Base-by-base conservation (phyloP, 768 basidiomycete species). In the Tricholoma hemisulphureum region DNA sequence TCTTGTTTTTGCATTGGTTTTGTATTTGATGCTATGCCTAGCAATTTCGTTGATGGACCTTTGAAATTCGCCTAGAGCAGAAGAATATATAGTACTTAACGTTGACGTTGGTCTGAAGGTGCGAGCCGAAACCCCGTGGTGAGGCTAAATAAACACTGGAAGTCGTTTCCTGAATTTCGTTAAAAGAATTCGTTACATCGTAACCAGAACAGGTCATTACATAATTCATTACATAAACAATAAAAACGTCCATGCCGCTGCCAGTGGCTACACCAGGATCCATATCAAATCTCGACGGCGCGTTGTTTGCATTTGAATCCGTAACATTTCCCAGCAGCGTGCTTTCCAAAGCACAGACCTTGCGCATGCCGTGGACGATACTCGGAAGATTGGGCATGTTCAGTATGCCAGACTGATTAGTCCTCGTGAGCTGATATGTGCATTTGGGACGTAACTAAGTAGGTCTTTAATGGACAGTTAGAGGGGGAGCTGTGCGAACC, bases 341-440 rank as follows among this genome's bases (percentile, higher is more conserved):
- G 63, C 81, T 83, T 57, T 75, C 71, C 4, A 86, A 29, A 0
- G 76, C 79, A 64, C 85, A 88, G 24, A 85, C 73, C 23, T 73
- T 71, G 35, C 78, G 76, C 65, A 86, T 78, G 31, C 80, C 82
- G 11, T 69, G 68, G 13, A 87, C 69, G 34, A 86, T 70, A 9
- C 68, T 65, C 4, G 84, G 81, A 3, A 84, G 72, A 62, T 83
- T 68, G 6, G 75, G 61, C 5, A 77, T 74, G 56, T 79, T 62
- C 31, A 86, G 70, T 23, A 84, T 72, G 24, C 75, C 73, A 5
- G 81, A 76, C 65, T 87, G 86, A 56, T 82, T 82, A 1, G 86
- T 87, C 62, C 75, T 67, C 57, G 78, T 75, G 69, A 86, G 68
- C 84, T 85, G 46, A 18, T 26, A 21, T 48, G 13, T 48, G 48